These are phyloP conservation scores for Aspergillus funiculosus DNA, from an alignment of 495 filamentous ascomycete genomes.

Conservation along the genomic window DNA sequence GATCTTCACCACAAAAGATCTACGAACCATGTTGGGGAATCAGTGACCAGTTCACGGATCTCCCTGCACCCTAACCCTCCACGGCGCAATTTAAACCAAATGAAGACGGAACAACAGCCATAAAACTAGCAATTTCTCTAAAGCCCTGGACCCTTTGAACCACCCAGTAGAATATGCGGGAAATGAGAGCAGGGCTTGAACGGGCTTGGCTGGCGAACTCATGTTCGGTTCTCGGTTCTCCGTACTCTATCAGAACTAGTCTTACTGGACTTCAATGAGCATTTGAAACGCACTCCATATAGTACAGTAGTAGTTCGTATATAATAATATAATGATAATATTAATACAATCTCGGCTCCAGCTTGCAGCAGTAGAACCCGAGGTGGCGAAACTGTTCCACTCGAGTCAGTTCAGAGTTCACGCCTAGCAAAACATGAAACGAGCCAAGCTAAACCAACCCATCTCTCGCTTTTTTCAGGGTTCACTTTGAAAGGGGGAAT, in stretches of 20 bases:
- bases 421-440: constrained; percentile 1
- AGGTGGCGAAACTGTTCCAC: too few relatives aligned
- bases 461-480: too few relatives aligned
- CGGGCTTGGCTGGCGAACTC: too few relatives aligned
- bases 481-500: not conserved
- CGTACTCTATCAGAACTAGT: too few relatives aligned
- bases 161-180: not conserved
- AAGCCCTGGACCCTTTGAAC: not conserved
- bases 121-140: too few relatives aligned
- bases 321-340: constrained; percentile 1
- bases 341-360: not conserved
- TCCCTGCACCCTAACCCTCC: constrained; percentile 1
- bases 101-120: too few relatives aligned
- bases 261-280: too few relatives aligned
- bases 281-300: too few relatives aligned
- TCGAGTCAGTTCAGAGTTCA: not conserved
- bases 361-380: not conserved
- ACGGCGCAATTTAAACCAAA: not conserved
- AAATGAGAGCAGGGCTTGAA: too few relatives aligned
- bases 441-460: constrained; percentile 3
- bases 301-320: too few relatives aligned
- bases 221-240: too few relatives aligned
- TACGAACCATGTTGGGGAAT: constrained; percentile 14
- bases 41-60: not conserved
- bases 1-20: constrained; percentile 14